Evolutionary conservation across 2,329 filamentous ascomycete species (phyloP).

Genomic region (Cordyceps cateniannulata): DNA sequence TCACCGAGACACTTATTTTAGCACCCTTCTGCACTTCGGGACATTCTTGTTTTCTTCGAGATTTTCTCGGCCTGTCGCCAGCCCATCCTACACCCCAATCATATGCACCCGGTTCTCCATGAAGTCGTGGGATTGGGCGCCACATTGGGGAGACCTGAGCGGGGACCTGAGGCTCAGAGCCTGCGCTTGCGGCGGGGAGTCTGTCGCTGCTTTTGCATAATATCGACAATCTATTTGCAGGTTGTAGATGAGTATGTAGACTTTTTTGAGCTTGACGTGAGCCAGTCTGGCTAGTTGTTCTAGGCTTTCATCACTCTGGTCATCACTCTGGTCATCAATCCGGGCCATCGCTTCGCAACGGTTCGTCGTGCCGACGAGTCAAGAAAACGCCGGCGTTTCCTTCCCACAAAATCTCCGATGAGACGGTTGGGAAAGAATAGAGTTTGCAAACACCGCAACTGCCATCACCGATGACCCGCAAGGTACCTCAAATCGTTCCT

Average conservation of each 20-base stretch:
- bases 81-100: not conserved
- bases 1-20: not conserved
- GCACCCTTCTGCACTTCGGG: not conserved
- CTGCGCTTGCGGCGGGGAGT: constrained; percentile 2
- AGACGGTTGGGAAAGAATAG: not conserved
- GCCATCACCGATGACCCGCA: constrained; percentile 1
- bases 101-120: not conserved
- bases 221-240: not conserved
- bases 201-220: constrained; percentile 1
- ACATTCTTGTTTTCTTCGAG: not conserved
- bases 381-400: not conserved
- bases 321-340: not conserved
- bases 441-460: not conserved
- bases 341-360: not conserved
- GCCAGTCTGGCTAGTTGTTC: no score
- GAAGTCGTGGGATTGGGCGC: constrained; percentile 5
- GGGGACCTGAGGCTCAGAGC: not conserved
- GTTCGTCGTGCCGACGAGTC: no score
- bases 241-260: no score
- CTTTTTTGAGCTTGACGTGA: not conserved
- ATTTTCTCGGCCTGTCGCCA: no score
- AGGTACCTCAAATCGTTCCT: not conserved
- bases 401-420: not conserved
- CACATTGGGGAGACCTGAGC: not conserved
- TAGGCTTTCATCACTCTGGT: not conserved